These are phyloP conservation scores for Penicillium sp. DNA, from an alignment of 2,329 filamentous ascomycete species.

Conservation along the genomic window DNA sequence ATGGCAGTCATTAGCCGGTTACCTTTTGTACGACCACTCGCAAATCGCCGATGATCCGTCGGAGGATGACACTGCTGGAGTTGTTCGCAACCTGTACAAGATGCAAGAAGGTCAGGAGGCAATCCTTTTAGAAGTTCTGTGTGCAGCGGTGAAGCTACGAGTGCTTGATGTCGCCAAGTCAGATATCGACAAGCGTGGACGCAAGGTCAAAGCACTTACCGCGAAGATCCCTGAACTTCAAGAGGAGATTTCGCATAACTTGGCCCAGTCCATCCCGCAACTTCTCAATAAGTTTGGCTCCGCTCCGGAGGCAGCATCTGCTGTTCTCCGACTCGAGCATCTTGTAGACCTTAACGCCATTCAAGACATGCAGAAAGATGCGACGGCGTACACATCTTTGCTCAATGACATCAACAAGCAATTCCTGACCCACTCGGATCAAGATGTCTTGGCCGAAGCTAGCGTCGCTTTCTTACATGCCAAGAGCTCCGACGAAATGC, in stretches of 20 bases:
- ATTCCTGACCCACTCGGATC: conserved; percentile 89
- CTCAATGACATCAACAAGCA: conserved; percentile 93
- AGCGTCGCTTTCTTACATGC: conserved; percentile 82
- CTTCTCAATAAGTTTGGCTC: conserved; percentile 93
- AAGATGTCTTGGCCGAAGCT: conserved; percentile 81
- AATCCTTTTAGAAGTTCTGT: conserved; percentile 84
- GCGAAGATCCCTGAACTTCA: conserved; percentile 70
- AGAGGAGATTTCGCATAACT: conserved; percentile 75
- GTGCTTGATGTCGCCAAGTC: conserved; percentile 70
- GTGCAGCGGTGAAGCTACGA: conserved; percentile 76
- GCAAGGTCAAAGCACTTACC: conserved; percentile 63
- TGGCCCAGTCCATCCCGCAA: conserved; percentile 79
- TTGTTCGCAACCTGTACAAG: conserved; percentile 73
- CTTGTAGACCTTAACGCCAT: conserved; percentile 86
- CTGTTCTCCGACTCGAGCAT: conserved; percentile 83
- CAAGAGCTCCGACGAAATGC: conserved; percentile 82
- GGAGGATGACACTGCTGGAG: conserved; percentile 62
- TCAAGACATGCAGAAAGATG: conserved; percentile 84
- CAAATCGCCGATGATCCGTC: conserved; percentile 58
- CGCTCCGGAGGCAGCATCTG: conserved; percentile 81
- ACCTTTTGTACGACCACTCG: conserved; percentile 90
- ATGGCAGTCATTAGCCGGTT: conserved; percentile 88
- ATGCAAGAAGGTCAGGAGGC: conserved; percentile 78
- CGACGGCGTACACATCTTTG: conserved; percentile 76
- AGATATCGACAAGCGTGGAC: conserved; percentile 57